Evolutionary conservation across 2,329 filamentous ascomycete genomes (phyloP).

Genomic region (Dothistroma pini): DNA sequence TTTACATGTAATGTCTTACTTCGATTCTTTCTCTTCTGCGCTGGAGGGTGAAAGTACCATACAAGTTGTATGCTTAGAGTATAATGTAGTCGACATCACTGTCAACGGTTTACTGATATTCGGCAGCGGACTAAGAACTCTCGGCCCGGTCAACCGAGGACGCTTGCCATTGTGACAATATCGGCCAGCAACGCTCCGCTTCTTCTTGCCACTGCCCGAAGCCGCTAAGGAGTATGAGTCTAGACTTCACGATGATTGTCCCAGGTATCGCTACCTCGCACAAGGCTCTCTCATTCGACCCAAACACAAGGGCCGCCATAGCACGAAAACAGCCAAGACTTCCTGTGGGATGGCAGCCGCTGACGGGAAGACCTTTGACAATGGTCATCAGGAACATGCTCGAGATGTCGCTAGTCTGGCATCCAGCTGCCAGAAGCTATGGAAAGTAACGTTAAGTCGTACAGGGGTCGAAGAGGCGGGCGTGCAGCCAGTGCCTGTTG

Average conservation of each 20-base stretch:
- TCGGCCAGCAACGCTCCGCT: background rate
- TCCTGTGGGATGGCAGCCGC: background rate
- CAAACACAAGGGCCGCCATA: background rate
- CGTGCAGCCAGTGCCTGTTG: slow-evolving; percentile 53
- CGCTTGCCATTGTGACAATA: background rate
- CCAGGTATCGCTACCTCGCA: too few species aligned
- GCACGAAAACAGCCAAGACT: background rate
- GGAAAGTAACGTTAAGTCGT: background rate
- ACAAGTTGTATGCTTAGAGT: background rate
- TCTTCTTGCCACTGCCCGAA: background rate
- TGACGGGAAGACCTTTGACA: background rate
- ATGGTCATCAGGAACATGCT: background rate
- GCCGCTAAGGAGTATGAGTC: background rate
- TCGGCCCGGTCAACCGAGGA: background rate
- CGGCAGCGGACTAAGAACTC: background rate
- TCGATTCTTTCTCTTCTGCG: background rate
- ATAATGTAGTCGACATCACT: background rate
- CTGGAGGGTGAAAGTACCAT: background rate
- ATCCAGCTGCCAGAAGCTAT: background rate
- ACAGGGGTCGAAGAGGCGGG: slow-evolving; percentile 34
- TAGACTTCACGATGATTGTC: background rate
- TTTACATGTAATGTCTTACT: background rate
- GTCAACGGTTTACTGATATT: background rate
- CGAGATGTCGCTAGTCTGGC: background rate
- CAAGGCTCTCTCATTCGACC: too few species aligned